phyloP scores from a whole-genome alignment of 257 asterid species.

The Petunia secreta region DNA sequence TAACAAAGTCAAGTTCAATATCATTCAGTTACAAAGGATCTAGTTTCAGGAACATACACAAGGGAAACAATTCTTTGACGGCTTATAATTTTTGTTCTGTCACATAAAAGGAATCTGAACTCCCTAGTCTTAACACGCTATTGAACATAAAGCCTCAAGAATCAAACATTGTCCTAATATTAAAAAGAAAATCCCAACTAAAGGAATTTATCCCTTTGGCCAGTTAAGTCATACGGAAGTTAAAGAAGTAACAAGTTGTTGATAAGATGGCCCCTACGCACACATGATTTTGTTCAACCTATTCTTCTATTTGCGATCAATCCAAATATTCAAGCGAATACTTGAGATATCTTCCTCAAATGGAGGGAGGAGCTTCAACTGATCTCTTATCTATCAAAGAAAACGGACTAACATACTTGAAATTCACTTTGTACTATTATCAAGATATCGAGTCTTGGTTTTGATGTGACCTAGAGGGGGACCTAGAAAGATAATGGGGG shows the following conservation, averaged over 20 bases:
- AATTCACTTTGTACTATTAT: neutral
- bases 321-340: neutral
- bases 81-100: neutral
- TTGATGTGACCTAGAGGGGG: neutral
- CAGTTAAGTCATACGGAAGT: neutral
- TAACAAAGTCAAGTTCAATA: neutral
- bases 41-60: neutral
- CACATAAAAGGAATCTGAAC: slow-evolving; percentile 13
- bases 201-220: neutral
- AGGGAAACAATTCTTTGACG: too few relatives aligned
- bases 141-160: slow-evolving; percentile 33
- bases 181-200: neutral
- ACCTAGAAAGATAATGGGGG: too few relatives aligned
- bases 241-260: slow-evolving; percentile 20
- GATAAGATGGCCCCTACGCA: slow-evolving; percentile 35
- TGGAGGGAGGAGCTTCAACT: neutral
- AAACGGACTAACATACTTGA: neutral
- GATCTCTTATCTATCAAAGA: neutral
- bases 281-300: slow-evolving; percentile 20
- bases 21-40: slow-evolving; percentile 1
- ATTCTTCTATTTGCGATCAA: too few relatives aligned
- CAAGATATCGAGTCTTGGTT: neutral
- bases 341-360: neutral
- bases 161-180: slow-evolving; percentile 26
- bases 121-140: neutral